Conservation (phyloP, 1,284 basidiomycete genomes). For the Trametes pubescens region DNA sequence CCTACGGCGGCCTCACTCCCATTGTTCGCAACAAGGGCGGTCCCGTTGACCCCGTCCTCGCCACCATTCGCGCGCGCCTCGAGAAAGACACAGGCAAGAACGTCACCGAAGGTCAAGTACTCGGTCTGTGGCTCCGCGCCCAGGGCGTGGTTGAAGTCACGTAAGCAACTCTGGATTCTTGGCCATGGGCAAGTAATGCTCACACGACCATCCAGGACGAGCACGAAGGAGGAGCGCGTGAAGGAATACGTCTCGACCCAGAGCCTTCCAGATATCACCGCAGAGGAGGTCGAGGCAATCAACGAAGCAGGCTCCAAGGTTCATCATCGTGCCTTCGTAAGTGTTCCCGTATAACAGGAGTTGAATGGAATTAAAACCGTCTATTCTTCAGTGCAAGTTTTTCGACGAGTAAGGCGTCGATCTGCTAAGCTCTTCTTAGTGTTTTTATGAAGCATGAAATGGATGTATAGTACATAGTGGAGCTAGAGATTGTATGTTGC, state of each 20-base stretch:
- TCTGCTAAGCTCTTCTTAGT: not conserved
- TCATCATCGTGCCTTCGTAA: slow-evolving; percentile 63
- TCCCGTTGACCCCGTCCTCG: slow-evolving; percentile 55
- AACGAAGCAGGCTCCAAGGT: slow-evolving; percentile 66
- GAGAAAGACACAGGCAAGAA: slow-evolving; percentile 44
- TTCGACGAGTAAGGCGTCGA: slow-evolving; percentile 5
- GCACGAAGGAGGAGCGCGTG: slow-evolving; percentile 73
- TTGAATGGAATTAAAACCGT: not conserved
- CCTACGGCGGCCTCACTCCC: slow-evolving; percentile 72
- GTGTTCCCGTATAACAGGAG: not conserved
- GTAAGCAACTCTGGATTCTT: slow-evolving; percentile 48
- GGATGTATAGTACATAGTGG: not conserved
- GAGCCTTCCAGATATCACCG: slow-evolving; percentile 62
- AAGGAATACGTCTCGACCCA: slow-evolving; percentile 69
- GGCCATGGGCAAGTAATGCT: not conserved
- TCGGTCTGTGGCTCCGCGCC: slow-evolving; percentile 47
- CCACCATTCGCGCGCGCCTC: slow-evolving; percentile 29
- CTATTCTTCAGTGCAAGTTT: slow-evolving; percentile 17
- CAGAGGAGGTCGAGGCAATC: slow-evolving; percentile 69
- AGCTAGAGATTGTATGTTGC: not conserved
- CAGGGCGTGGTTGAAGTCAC: slow-evolving; percentile 58
- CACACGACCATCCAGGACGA: slow-evolving; percentile 56
- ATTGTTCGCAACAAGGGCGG: slow-evolving; percentile 66
- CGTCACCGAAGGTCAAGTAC: slow-evolving; percentile 44
- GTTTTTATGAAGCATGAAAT: not conserved